Conservation (phyloP, 2,329 filamentous ascomycete species). For the Sporothrix phasma region DNA sequence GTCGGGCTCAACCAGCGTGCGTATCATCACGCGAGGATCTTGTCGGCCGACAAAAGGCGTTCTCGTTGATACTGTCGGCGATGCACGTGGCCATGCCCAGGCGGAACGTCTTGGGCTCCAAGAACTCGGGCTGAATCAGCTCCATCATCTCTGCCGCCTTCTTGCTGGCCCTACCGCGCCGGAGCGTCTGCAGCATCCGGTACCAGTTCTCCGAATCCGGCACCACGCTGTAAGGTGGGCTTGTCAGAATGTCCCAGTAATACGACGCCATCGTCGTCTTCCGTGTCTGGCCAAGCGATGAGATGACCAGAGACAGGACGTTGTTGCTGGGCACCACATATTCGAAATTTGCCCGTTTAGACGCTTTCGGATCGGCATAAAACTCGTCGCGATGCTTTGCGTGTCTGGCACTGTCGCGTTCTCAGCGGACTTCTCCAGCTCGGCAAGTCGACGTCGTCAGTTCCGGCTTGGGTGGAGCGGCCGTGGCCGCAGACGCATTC, state of each 20-base stretch:
- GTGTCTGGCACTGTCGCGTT: no score
- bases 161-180: conserved; percentile 54
- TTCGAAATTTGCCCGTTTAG: no score
- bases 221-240: conserved; percentile 44
- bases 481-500: no score
- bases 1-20: conserved; percentile 37
- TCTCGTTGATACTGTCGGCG: conserved; percentile 66
- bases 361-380: no score
- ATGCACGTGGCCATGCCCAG: conserved; percentile 65
- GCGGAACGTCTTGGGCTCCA: conserved; percentile 49
- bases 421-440: no score
- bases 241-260: conserved; percentile 71
- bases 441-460: no score
- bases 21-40: conserved; percentile 54
- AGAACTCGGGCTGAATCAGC: conserved; percentile 37
- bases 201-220: conserved; percentile 67
- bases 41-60: conserved; percentile 54
- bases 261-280: conserved; percentile 51
- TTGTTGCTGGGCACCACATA: conserved; percentile 41
- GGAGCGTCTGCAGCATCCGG: conserved; percentile 57
- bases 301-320: conserved; percentile 59
- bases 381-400: no score
- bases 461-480: no score
- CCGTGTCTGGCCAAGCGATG: conserved; percentile 50
- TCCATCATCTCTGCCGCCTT: conserved; percentile 50